Conservation (phyloP, 1,139 yeast genomes). For the Yarrowia galli region DNA sequence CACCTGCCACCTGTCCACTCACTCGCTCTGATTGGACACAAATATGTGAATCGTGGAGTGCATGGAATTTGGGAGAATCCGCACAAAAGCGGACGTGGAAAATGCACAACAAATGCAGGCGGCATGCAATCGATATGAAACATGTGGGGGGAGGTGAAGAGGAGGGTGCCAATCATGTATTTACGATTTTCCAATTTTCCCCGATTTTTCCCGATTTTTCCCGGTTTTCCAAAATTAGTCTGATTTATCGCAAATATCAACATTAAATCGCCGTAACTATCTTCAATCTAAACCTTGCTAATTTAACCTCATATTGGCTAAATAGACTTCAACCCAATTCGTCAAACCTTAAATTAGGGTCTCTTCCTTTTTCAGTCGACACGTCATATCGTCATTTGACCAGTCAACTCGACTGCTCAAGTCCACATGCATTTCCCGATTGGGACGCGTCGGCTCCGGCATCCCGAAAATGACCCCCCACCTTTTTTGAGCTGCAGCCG, state of each 20-base stretch:
- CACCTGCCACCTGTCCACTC: no score
- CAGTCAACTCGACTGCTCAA: neutral
- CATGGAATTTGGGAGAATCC: slow-evolving; percentile 2
- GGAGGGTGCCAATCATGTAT: neutral
- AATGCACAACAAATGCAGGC: neutral
- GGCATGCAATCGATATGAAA: neutral
- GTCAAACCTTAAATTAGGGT: no score
- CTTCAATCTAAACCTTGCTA: no score
- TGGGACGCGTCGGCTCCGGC: neutral
- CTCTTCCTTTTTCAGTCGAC: neutral
- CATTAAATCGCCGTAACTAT: no score
- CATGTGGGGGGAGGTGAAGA: neutral
- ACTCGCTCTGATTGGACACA: neutral
- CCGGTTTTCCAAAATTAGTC: no score
- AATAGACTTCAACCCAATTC: no score
- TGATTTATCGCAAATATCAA: no score
- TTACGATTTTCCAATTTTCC: neutral
- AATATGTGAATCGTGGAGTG: neutral
- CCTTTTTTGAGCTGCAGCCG: slow-evolving; percentile 14
- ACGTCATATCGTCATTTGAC: neutral
- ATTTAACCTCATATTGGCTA: no score
- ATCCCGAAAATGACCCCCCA: slow-evolving; percentile 10
- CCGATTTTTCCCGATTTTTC: no score
- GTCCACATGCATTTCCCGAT: neutral
- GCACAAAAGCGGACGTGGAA: neutral